phyloP scores from a whole-genome alignment of 2,329 filamentous ascomycete species.

The Aspergillus sp. region DNA sequence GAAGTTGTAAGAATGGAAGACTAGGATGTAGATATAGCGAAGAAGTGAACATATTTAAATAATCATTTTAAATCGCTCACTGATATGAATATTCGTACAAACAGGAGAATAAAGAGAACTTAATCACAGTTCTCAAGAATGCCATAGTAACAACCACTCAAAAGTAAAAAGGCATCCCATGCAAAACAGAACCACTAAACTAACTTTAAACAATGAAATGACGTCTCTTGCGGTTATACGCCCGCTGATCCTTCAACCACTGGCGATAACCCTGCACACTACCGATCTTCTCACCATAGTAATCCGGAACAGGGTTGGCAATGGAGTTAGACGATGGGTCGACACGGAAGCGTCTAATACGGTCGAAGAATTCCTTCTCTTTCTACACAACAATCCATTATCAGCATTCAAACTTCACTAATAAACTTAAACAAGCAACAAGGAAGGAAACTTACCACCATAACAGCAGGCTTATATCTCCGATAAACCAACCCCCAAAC shows the following conservation, averaged over 20 bases:
- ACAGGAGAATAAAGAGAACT: background rate
- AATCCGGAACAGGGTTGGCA: slow-evolving; percentile 92
- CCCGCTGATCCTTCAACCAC: slow-evolving; percentile 96
- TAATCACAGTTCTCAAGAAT: background rate
- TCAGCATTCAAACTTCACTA: slow-evolving; percentile 3
- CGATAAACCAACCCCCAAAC: slow-evolving; percentile 77
- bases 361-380: slow-evolving; percentile 89
- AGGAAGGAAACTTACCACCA: slow-evolving; percentile 53
- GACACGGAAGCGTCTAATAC: slow-evolving; percentile 88
- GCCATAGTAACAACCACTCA: background rate
- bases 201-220: slow-evolving; percentile 38
- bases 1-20: slow-evolving; percentile 24
- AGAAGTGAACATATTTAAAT: background rate
- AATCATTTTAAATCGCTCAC: slow-evolving; percentile 17
- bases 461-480: slow-evolving; percentile 71
- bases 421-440: too few species aligned
- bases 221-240: slow-evolving; percentile 86
- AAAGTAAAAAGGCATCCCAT: background rate
- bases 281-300: slow-evolving; percentile 97
- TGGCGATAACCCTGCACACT: slow-evolving; percentile 87
- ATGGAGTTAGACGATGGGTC: slow-evolving; percentile 87
- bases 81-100: slow-evolving; percentile 15
- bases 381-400: slow-evolving; percentile 56
- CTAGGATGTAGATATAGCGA: background rate
- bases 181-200: slow-evolving; percentile 1